Conservation (phyloP, 805 yeast species). For the Candida railenensis region DNA sequence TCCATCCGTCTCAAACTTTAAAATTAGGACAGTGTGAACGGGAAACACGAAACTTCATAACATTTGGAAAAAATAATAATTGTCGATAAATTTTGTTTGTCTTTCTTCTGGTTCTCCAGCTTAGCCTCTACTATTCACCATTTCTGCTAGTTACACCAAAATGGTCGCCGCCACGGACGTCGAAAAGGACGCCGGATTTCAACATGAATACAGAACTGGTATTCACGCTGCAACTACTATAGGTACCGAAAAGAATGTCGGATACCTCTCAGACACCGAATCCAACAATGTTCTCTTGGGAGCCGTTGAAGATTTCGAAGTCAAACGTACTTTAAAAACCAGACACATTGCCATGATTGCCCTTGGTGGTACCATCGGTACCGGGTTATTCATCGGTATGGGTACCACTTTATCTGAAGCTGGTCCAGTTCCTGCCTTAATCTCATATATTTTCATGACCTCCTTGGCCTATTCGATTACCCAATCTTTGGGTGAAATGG, state of each 20-base stretch:
- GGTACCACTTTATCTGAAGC: conserved; percentile 52
- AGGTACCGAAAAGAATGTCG: conserved; percentile 5
- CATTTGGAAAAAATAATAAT: not conserved
- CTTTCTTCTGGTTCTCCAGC: not conserved
- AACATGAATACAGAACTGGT: not conserved
- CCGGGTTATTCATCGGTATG: conserved; percentile 72
- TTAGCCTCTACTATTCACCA: not conserved
- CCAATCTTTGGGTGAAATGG: conserved; percentile 79
- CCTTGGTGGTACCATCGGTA: conserved; percentile 78
- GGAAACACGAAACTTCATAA: not conserved
- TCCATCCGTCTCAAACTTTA: not conserved
- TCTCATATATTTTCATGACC: conserved; percentile 67
- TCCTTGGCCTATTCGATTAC: conserved; percentile 63
- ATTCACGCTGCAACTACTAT: not conserved
- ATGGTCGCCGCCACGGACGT: conserved; percentile 3
- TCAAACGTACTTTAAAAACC: conserved; percentile 59
- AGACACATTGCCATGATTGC: conserved; percentile 77
- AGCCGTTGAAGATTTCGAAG: conserved; percentile 26
- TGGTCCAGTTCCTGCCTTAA: conserved; percentile 69
- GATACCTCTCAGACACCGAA: conserved; percentile 7
- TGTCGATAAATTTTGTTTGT: not conserved
- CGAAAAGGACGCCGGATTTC: conserved; percentile 4
- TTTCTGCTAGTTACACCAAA: not conserved
- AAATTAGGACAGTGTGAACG: not conserved
- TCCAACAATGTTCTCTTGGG: conserved; percentile 7